Evolutionary conservation across 2,329 filamentous ascomycete species (phyloP).

Genomic region (Ramularia endophylla): DNA sequence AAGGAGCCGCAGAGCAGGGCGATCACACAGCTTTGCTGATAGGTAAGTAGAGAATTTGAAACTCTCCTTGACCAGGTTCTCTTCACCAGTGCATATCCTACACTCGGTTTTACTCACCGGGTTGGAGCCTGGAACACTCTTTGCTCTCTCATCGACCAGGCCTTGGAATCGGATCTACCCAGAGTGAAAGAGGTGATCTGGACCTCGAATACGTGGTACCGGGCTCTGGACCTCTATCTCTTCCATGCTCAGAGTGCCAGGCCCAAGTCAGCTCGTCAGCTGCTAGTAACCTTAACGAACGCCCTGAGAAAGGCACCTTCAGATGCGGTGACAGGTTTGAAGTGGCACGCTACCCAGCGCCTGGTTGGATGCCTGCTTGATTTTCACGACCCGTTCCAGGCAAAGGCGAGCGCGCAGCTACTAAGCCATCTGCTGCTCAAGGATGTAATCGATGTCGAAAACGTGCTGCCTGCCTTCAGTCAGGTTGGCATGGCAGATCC

Average conservation of each 20-base stretch:
- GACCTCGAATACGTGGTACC: constrained; percentile 34
- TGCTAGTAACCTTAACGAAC: constrained; percentile 37
- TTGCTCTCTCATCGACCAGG: constrained; percentile 40
- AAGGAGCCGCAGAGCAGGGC: constrained; percentile 12
- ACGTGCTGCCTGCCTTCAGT: constrained; percentile 4
- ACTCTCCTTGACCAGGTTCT: constrained; percentile 18
- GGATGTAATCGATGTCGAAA: constrained; percentile 9
- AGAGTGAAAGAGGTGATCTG: constrained; percentile 29
- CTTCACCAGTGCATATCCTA: constrained; percentile 12
- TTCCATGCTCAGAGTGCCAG: constrained; percentile 38
- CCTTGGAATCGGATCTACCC: constrained; percentile 25
- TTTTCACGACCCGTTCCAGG: constrained; percentile 11
- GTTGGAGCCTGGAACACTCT: constrained; percentile 44
- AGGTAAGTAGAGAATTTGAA: constrained; percentile 20
- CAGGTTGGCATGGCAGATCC: background rate
- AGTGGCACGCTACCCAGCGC: constrained; percentile 16
- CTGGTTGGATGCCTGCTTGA: constrained; percentile 21
- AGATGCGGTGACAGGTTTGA: constrained; percentile 1
- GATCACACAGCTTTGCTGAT: constrained; percentile 13
- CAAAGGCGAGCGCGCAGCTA: constrained; percentile 18
- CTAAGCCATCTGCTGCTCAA: constrained; percentile 15
- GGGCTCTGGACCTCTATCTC: constrained; percentile 37
- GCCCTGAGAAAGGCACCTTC: constrained; percentile 28
- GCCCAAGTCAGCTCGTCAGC: constrained; percentile 43
- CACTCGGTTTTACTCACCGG: constrained; percentile 32